These are phyloP conservation scores for Fragaria vesca DNA, from an alignment of 306 rosid genomes.

Conservation along the genomic window DNA sequence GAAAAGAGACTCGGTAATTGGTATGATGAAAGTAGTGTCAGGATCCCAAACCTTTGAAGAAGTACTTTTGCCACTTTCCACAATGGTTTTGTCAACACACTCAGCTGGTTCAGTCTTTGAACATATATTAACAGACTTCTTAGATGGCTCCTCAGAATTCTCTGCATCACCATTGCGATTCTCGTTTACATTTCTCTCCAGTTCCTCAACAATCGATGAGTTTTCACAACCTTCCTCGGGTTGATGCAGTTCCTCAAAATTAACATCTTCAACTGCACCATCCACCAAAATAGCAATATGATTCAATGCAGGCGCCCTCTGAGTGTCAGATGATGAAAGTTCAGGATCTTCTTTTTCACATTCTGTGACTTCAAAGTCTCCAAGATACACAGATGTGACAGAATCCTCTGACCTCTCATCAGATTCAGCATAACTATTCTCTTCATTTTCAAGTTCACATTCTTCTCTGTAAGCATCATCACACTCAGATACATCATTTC, in stretches of 20 bases:
- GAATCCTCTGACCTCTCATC: constrained; percentile 45
- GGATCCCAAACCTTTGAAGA: constrained; percentile 47
- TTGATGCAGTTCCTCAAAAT: constrained; percentile 36
- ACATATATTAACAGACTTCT: constrained; percentile 7
- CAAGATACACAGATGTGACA: constrained; percentile 40
- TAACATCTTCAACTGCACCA: constrained; percentile 14
- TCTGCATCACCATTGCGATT: constrained; percentile 8
- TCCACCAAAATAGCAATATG: constrained; percentile 26
- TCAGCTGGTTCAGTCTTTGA: constrained; percentile 29
- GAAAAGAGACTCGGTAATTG: background rate
- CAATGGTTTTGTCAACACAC: constrained; percentile 31
- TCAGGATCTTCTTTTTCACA: constrained; percentile 35
- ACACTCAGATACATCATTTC: constrained; percentile 39
- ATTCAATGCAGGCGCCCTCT: constrained; percentile 27
- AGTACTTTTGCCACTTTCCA: constrained; percentile 28
- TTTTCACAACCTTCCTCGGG: constrained; percentile 29
- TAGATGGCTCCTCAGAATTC: constrained; percentile 32
- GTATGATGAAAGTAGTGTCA: background rate
- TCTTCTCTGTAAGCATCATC: constrained; percentile 36
- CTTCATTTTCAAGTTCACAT: constrained; percentile 41
- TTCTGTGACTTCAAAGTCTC: constrained; percentile 31
- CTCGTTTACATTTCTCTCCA: constrained; percentile 6
- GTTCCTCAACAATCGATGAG: constrained; percentile 16
- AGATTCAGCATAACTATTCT: constrained; percentile 27
- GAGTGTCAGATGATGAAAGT: constrained; percentile 32